Evolutionary conservation across 192 early-diverging fungal genomes (phyloP).

Genomic region (Podila epigama): DNA sequence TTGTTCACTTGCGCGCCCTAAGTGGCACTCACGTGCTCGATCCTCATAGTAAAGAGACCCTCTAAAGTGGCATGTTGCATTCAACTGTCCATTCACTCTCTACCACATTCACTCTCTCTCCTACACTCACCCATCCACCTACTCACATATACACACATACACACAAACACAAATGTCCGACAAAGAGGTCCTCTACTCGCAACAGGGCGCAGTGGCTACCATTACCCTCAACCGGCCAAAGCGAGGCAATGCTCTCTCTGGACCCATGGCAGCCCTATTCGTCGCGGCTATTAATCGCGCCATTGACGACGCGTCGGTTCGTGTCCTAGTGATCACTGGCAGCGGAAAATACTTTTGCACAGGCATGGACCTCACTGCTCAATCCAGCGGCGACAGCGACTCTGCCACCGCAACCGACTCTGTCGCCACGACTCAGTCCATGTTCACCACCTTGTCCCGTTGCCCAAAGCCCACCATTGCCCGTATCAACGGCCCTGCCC

Average conservation of each 20-base stretch:
- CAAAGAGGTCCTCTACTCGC: conserved; percentile 35
- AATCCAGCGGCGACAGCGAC: conserved; percentile 19
- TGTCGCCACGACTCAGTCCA: conserved; percentile 41
- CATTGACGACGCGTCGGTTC: conserved; percentile 52
- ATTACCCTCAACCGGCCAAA: conserved; percentile 61
- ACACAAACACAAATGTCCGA: conserved; percentile 27
- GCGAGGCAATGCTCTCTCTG: conserved; percentile 61
- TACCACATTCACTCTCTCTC: not conserved
- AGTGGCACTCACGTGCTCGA: not conserved
- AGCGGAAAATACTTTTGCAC: conserved; percentile 71
- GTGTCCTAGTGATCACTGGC: conserved; percentile 65
- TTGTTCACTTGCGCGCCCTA: not conserved
- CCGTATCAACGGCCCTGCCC: conserved; percentile 67
- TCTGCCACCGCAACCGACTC: conserved; percentile 24
- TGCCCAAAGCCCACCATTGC: conserved; percentile 63
- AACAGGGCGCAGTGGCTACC: conserved; percentile 51
- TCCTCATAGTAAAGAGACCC: too few relatives aligned
- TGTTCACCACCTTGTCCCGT: conserved; percentile 54
- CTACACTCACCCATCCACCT: not conserved
- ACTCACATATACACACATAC: not conserved
- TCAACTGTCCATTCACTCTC: not conserved
- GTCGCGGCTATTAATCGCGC: conserved; percentile 49
- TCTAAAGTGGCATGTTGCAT: too few relatives aligned
- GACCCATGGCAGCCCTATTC: conserved; percentile 53
- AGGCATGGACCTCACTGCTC: conserved; percentile 63